Conservation (phyloP, 2,329 filamentous ascomycete genomes). For the Colletotrichum caudatum region DNA sequence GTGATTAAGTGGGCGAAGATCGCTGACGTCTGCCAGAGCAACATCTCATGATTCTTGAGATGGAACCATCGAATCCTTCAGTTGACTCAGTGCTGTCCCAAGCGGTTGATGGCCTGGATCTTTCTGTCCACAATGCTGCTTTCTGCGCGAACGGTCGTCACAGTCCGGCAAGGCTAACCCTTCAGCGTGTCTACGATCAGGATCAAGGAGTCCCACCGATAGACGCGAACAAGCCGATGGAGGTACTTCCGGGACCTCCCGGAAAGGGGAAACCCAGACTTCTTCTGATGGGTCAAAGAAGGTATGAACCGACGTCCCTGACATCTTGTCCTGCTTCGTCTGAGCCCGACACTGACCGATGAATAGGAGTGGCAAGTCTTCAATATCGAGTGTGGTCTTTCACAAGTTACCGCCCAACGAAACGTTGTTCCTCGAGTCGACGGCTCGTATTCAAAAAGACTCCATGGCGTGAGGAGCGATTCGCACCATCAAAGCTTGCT, state of each 20-base stretch:
- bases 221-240: conserved; percentile 60
- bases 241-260: conserved; percentile 58
- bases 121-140: conserved; percentile 46
- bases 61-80: conserved; percentile 21
- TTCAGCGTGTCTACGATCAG: conserved; percentile 73
- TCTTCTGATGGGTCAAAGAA: conserved; percentile 93
- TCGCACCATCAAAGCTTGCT: not conserved
- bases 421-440: conserved; percentile 95
- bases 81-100: conserved; percentile 37
- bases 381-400: conserved; percentile 98
- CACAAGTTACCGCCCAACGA: conserved; percentile 97
- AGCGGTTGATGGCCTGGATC: conserved; percentile 36
- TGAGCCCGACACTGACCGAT: not conserved
- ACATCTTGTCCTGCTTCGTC: not conserved
- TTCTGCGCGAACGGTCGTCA: conserved; percentile 53
- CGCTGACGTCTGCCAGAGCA: not conserved
- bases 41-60: not conserved
- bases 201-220: conserved; percentile 63
- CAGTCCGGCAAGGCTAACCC: conserved; percentile 72
- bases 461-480: conserved; percentile 82
- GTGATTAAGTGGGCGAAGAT: too few species aligned
- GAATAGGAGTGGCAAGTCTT: conserved; percentile 93
- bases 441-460: conserved; percentile 92
- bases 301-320: conserved; percentile 65
- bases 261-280: conserved; percentile 83